Conservation (phyloP, 1,284 basidiomycete genomes). For the Cryptococcus sp. region DNA sequence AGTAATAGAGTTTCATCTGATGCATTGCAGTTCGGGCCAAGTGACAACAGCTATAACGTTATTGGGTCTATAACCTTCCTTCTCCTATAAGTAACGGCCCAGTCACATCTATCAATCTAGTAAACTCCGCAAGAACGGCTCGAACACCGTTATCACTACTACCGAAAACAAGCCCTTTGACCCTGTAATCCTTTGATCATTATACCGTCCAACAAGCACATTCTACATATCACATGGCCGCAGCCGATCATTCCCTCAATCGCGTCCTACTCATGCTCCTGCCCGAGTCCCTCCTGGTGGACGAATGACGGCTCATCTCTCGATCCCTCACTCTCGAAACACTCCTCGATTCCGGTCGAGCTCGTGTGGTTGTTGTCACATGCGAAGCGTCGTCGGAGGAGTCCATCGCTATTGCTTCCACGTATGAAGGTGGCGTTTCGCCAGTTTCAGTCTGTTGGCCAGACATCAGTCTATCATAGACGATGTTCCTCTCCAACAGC, state of each 20-base stretch:
- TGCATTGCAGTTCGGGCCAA: too few species aligned
- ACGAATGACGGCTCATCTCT: neutral
- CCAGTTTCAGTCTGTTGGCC: conserved; percentile 66
- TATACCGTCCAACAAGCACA: too few species aligned
- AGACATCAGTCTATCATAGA: conserved; percentile 60
- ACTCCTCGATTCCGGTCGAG: conserved; percentile 7
- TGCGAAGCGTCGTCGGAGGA: neutral
- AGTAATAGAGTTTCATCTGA: too few species aligned
- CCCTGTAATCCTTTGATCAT: too few species aligned
- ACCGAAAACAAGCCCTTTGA: too few species aligned
- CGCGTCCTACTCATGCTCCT: neutral
- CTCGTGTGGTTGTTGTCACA: conserved; percentile 2
- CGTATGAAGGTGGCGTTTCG: conserved; percentile 66
- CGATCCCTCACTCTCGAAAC: conserved; percentile 4
- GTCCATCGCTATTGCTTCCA: conserved; percentile 47
- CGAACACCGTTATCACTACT: too few species aligned
- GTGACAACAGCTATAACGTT: too few species aligned
- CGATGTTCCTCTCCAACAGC: conserved; percentile 51
- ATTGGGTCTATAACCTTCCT: too few species aligned
- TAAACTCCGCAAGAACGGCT: too few species aligned
- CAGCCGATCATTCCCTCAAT: neutral
- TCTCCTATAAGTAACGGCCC: too few species aligned
- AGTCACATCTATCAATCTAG: too few species aligned
- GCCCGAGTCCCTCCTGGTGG: neutral
- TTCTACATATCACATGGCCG: too few species aligned